Conservation (phyloP, 805 yeast species). For the Hanseniaspora meyeri region DNA sequence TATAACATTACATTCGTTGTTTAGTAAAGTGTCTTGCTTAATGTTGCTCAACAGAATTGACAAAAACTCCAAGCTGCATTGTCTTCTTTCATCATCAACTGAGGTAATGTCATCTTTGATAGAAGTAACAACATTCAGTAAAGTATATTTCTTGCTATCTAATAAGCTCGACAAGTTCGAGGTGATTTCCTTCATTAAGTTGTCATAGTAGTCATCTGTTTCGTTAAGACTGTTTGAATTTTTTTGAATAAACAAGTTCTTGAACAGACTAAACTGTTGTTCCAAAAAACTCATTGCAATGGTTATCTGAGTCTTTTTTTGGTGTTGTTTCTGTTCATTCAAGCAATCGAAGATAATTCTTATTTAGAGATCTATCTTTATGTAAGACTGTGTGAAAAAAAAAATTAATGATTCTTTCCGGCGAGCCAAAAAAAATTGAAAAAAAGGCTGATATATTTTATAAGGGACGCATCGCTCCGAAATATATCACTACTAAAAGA, state of each 20-base stretch:
- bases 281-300: conserved; percentile 8
- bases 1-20: conserved; percentile 32
- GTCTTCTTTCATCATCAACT: conserved; percentile 41
- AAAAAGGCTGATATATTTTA: background rate
- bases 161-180: background rate
- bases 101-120: conserved; percentile 55
- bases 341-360: background rate
- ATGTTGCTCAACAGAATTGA: conserved; percentile 29
- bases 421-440: background rate
- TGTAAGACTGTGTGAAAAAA: background rate
- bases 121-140: conserved; percentile 43
- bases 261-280: conserved; percentile 4
- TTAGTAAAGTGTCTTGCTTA: conserved; percentile 23
- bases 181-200: conserved; percentile 4
- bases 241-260: background rate
- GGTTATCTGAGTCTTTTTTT: background rate
- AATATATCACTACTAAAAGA: background rate
- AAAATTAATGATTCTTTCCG: background rate
- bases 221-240: background rate
- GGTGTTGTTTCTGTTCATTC: background rate
- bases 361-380: background rate
- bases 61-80: conserved; percentile 37
- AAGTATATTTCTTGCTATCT: conserved; percentile 21
- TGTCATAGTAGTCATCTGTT: conserved; percentile 2
- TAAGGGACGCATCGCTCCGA: background rate